Evolutionary conservation across 2,329 filamentous ascomycete species (phyloP).

Genomic region (Apiospora marii): DNA sequence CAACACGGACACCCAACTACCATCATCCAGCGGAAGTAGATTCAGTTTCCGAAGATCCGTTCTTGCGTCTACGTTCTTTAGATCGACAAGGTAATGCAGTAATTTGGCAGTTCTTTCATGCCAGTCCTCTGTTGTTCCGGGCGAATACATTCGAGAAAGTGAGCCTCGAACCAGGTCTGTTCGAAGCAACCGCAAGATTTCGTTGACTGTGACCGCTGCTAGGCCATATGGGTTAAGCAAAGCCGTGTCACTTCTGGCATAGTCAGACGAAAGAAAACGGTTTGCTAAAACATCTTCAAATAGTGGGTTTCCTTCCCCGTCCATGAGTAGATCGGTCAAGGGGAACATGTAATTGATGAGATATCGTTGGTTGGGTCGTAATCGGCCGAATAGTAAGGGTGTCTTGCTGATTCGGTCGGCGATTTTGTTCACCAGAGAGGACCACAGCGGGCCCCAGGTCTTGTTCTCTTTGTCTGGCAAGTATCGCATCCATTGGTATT

Average conservation of each 20-base stretch:
- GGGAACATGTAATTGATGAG: no score
- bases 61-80: rapidly evolving
- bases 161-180: not conserved
- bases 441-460: slow-evolving; percentile 32
- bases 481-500: slow-evolving; percentile 55
- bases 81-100: not conserved
- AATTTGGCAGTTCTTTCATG: not conserved
- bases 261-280: not conserved
- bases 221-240: not conserved
- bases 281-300: no score
- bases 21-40: not conserved
- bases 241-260: not conserved
- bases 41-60: slow-evolving; percentile 35
- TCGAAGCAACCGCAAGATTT: not conserved
- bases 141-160: not conserved
- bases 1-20: slow-evolving; percentile 31
- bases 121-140: not conserved
- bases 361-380: no score
- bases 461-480: slow-evolving; percentile 44
- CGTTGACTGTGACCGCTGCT: rapidly evolving
- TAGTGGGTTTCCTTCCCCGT: no score
- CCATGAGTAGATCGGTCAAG: no score
- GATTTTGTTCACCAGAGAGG: not conserved
- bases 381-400: no score
- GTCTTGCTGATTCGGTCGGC: not conserved